Base-by-base conservation (phyloP, 2,329 filamentous ascomycete genomes). In the Colletotrichum tamarilloi region DNA sequence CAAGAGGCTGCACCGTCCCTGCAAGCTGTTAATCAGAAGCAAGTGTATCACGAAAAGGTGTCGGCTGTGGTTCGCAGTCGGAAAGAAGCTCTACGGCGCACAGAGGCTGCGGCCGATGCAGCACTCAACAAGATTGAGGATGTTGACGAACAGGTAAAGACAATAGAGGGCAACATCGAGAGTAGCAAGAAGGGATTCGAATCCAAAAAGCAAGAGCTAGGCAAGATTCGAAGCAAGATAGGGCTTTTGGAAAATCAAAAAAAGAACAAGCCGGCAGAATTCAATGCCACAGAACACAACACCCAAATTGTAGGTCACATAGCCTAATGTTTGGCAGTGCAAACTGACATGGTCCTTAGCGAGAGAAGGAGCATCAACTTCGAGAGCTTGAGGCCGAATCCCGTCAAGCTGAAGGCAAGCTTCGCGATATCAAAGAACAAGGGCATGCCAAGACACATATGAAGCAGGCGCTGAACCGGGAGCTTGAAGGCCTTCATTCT, bases 231-330 rank as follows among this genome's bases (percentile, higher is more conserved):
- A 59, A 86, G 87, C 56, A 87, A 83, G 30, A 91, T 97, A 59
- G 89, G 87, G 3, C 84, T 85, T 7, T 83, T 95, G n/a, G 88
- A 93, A 78, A 90, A 88, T 5, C 87, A 90, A 73, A 82, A 91
- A 75, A 88, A 91, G 70, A 89, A 92, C 56, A 86, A 87, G 14
- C 91, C 92, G 0, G 85, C 88, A 0, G 88, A 92, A 6, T 95
- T 97, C 78, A 91, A 97, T 78, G 82, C 90, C 11, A 85, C 87
- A 5, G 90, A 90, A 5, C 95, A 91, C 84, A 97, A 96, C 76
- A 88, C 91, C 65, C 90, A 90, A 75, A 92, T 95, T 81, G 92
- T 94, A 82, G 82, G 92, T 86, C 42, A 9, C 42, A 9, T 12
- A 3, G 9, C 56, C 6, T 8, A 42, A 52, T 35, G 11, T 5